Percentiles rank a stretch among this genome's conserved stretches.
phyloP scores from a whole-genome alignment of 768 basidiomycete species.

The Dendrothele bispora region DNA sequence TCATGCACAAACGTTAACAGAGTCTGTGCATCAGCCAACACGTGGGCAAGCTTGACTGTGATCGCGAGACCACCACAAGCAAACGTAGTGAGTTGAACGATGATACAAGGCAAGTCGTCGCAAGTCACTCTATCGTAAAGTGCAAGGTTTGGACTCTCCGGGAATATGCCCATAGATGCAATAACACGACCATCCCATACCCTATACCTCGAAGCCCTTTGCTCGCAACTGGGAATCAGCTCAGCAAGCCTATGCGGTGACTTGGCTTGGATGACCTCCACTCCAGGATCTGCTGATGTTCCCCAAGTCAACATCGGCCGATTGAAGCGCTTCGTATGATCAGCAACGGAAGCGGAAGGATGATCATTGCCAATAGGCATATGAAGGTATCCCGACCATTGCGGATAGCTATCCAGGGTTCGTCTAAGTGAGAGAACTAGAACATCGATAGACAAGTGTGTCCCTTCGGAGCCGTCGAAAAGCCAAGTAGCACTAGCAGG shows the following conservation, averaged over 20 bases:
- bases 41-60: constrained; percentile 31
- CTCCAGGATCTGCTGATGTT: constrained; percentile 24
- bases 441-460: background rate
- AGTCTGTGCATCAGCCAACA: constrained; percentile 35
- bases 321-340: constrained; percentile 25
- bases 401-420: constrained; percentile 29
- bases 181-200: constrained; percentile 14
- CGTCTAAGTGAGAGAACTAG: constrained; percentile 11
- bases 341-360: background rate
- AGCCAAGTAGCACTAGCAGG: constrained; percentile 28
- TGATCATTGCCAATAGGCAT: constrained; percentile 16
- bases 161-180: constrained; percentile 13
- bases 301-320: constrained; percentile 28
- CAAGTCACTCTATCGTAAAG: constrained; percentile 19
- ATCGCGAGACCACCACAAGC: constrained; percentile 27
- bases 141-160: constrained; percentile 20
- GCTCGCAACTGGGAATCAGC: constrained; percentile 12
- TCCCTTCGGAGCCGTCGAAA: constrained; percentile 17
- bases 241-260: constrained; percentile 11
- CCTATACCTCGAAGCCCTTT: background rate
- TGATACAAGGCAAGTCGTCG: constrained; percentile 27
- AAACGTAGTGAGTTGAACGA: constrained; percentile 34
- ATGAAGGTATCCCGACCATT: constrained; percentile 30
- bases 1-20: constrained; percentile 31
- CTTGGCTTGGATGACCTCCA: constrained; percentile 26